These are phyloP conservation scores for Aegilops longissima DNA, from an alignment of 176 grass and related monocot species.

Conservation along the genomic window DNA sequence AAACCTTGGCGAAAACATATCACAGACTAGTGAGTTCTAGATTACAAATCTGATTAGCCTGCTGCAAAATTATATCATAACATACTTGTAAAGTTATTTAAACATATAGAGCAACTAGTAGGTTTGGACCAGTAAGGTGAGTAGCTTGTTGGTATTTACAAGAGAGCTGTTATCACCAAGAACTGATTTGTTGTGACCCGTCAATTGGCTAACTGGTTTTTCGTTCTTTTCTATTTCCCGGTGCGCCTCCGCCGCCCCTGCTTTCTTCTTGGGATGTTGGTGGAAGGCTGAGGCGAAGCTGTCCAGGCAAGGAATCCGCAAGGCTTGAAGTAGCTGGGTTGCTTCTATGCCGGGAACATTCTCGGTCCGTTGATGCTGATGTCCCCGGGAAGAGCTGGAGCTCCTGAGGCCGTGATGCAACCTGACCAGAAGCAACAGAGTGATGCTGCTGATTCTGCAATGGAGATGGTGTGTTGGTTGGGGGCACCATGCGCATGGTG, in stretches of 20 bases:
- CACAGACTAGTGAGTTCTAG: background rate
- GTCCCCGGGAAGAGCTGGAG: conserved; percentile 70
- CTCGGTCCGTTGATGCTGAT: conserved; percentile 5
- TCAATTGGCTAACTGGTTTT: background rate
- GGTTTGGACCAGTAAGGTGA: background rate
- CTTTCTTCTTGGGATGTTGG: conserved; percentile 40
- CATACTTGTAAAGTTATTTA: background rate
- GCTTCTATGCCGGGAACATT: conserved; percentile 7
- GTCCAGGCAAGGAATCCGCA: conserved; percentile 47
- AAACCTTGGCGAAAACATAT: background rate
- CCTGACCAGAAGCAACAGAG: conserved; percentile 24
- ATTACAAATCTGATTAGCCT: background rate
- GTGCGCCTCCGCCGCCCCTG: background rate
- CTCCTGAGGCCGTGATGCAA: conserved; percentile 35
- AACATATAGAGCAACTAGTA: conserved; percentile 9
- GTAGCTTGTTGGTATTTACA: conserved; percentile 40
- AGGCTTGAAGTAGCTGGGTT: conserved; percentile 19
- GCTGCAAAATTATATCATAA: conserved; percentile 15
- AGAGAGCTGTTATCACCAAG: background rate
- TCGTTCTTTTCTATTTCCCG: background rate
- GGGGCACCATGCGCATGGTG: background rate
- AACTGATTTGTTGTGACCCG: background rate
- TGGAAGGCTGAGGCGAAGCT: conserved; percentile 46
- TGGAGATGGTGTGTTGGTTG: background rate
- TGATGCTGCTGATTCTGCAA: conserved; percentile 29